Evolutionary conservation across 2,329 filamentous ascomycete species (phyloP).

Genomic region (Fusarium decemcellulare): DNA sequence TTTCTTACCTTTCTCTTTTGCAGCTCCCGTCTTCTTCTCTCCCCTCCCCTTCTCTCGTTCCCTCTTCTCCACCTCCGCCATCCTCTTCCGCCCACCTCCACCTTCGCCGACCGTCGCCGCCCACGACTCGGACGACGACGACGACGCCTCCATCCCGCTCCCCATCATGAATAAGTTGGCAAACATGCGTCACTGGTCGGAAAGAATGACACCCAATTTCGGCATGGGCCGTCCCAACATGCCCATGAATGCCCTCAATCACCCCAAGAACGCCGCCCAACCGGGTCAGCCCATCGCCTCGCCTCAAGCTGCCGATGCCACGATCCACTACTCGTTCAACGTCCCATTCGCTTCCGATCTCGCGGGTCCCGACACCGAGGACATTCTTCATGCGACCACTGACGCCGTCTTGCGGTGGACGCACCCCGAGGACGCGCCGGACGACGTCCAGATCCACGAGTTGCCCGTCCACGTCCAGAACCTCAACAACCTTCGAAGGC

Average conservation of each 20-base stretch:
- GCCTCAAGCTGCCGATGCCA: conserved; percentile 79
- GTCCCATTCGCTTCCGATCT: conserved; percentile 96
- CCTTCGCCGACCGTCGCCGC: conserved; percentile 46
- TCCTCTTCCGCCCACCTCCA: conserved; percentile 39
- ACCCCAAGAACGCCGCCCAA: conserved; percentile 68
- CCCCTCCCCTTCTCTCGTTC: conserved; percentile 32
- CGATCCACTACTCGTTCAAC: conserved; percentile 96
- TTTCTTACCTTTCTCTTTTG: conserved; percentile 40
- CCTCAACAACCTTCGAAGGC: conserved; percentile 80
- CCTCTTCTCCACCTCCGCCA: conserved; percentile 37
- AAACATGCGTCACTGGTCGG: conserved; percentile 81
- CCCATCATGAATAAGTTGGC: conserved; percentile 78
- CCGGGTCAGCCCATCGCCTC: conserved; percentile 72
- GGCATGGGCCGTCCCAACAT: conserved; percentile 74
- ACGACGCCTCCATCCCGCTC: conserved; percentile 35
- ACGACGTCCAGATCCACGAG: conserved; percentile 87
- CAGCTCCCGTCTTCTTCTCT: conserved; percentile 36
- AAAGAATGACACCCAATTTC: conserved; percentile 78
- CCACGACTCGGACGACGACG: conserved; percentile 47
- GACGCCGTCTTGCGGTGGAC: conserved; percentile 94
- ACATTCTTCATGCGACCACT: conserved; percentile 92
- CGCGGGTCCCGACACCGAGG: conserved; percentile 91
- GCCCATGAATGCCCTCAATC: conserved; percentile 69
- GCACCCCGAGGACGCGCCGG: conserved; percentile 87
- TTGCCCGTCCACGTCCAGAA: conserved; percentile 94